Evolutionary conservation across 2,329 filamentous ascomycete genomes (phyloP), one percentile per base, ranked within the genome.

Genomic region (Verticillium nubilum): DNA sequence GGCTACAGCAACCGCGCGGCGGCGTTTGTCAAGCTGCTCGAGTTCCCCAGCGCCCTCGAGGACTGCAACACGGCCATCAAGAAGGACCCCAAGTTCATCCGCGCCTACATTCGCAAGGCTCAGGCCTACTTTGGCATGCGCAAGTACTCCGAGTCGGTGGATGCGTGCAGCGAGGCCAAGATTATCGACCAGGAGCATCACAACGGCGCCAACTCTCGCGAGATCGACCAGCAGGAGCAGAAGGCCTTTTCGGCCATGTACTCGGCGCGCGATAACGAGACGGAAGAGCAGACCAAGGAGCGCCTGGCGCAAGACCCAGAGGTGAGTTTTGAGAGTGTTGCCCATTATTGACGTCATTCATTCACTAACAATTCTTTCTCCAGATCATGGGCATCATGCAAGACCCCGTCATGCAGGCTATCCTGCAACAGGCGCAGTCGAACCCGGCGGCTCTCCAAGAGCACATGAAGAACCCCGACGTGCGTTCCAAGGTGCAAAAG

Each of bases 1-100:
- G 94, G 95, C 52, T 99, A 95, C 83, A 96, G 91, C 73, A 99
- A 99, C 84, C 92, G 95, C 67, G 95, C 95, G 6, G 95, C 95
- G 4, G 96, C 95, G 53, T 92, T 98, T 70, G 90, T 97, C 78
- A 99, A 99, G 81, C 84, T 99, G 52, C 90, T 99, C 69, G 91
- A 93, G 67, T 97, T 99, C 81, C 95, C 95, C 6, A 91, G 89
- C 65, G 96, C 95, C 1, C 87, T 99, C 42, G 86, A 92, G 55
- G 96, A 99, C 79, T 98, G 95, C 75, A 88, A 97, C 74, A 80
- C 85, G 66, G 95, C 95, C 52, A 96, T 97, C 78, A 90, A 92
- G 83, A 90, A 88, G 68, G 95, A 99, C 69, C 84, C 90, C 60
- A 89, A 88, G 71, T 99, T 99, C 76, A 94, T 98, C 77, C 88